Base-by-base conservation (phyloP, 768 basidiomycete species). In the Tylopilus subfusipes region DNA sequence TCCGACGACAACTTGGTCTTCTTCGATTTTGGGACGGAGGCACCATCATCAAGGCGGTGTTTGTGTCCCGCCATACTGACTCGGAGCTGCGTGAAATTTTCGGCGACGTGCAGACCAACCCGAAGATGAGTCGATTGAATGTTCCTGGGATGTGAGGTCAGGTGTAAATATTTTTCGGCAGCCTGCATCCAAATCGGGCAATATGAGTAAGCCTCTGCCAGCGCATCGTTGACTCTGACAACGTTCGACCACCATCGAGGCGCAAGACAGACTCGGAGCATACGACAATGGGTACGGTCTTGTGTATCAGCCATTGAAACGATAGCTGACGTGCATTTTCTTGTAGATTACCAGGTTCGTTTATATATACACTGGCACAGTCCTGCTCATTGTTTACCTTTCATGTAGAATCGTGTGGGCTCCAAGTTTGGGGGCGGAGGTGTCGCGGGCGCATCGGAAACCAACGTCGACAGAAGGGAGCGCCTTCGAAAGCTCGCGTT, bases 371-470 rank as follows among this genome's bases (percentile, higher is more conserved):
- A 1, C 18, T 14, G 10, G 16, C 8, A 31, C n/a, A 25, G 21
- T 19, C 2, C 3, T 22, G 6, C 31, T 40, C 42, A 2, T 27
- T 29, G 22, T 39, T 62, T 24, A 65, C 51, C 29, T 44, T 57
- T 45, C 1, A 11, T 42, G n/a, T 64, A 95, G 90, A 96, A 94
- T 78, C 91, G 93, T 61, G 93, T 95, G 30, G 93, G 93, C 24
- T 92, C 89, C 48, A 97, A 95, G 72, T 97, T 97, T 63, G 93
- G 94, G 56, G 93, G 94, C 43, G 94, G 93, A 68, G 94, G 93
- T 76, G 91, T 95, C 50, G 95, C 96, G 38, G 93, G 96, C 30
- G 92, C 90, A 13, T 92, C 89, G 22, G 97, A 98, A 75, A 88
- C 87, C 31, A 97, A 98, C 68, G 88, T 99, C 18, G 96, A 98